Evolutionary conservation across 1,139 yeast genomes (phyloP).

Genomic region (Protomyces gravidus): DNA sequence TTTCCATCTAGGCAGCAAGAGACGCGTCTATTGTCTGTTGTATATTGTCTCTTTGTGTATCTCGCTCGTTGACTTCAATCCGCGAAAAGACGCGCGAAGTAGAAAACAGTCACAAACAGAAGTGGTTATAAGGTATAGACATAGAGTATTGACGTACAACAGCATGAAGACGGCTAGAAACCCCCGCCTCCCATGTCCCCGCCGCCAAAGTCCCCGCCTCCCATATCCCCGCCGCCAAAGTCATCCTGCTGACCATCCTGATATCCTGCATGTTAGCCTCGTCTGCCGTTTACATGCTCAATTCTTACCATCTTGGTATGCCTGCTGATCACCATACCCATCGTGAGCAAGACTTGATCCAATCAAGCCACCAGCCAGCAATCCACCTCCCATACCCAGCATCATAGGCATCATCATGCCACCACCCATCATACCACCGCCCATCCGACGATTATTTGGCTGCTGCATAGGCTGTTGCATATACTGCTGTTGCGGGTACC

Average conservation of each 20-base stretch:
- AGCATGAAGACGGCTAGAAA: background rate
- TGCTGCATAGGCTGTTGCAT: slow-evolving; percentile 37
- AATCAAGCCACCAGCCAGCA: slow-evolving; percentile 66
- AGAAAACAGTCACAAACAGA: background rate
- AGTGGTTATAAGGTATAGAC: background rate
- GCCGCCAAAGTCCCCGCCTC: slow-evolving; percentile 35
- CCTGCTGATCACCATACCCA: background rate
- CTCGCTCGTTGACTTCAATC: no score
- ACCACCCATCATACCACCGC: slow-evolving; percentile 35
- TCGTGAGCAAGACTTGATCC: slow-evolving; percentile 1
- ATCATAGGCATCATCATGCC: slow-evolving; percentile 39
- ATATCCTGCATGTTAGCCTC: background rate
- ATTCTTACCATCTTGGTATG: background rate
- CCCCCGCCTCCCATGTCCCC: slow-evolving; percentile 34
- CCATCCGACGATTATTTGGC: slow-evolving; percentile 42
- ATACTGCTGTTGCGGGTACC: slow-evolving; percentile 31
- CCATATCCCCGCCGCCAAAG: slow-evolving; percentile 36
- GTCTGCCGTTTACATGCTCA: background rate
- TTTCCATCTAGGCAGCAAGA: background rate
- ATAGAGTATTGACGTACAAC: background rate
- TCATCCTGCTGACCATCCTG: slow-evolving; percentile 33
- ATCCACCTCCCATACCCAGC: slow-evolving; percentile 76
- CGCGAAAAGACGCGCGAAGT: no score
- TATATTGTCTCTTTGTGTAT: background rate
- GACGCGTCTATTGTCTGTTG: no score